Evolutionary conservation across 495 filamentous ascomycete genomes (phyloP).

Genomic region (Tetracladium marchalianum): DNA sequence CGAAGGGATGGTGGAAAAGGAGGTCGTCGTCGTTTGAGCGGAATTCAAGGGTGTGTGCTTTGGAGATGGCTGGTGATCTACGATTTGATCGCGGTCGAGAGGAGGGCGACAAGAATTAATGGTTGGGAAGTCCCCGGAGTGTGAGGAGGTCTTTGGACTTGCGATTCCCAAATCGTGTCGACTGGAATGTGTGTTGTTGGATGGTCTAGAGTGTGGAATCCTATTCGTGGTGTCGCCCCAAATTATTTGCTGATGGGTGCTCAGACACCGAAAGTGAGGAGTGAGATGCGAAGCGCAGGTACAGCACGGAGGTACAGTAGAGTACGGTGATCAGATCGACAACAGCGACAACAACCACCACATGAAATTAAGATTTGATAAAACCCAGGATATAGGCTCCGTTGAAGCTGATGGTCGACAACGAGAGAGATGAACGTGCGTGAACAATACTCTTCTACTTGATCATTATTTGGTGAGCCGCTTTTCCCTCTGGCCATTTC

Average conservation of each 20-base stretch:
- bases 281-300: too few relatives aligned
- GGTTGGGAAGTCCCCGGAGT: conserved; percentile 16
- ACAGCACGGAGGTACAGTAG: too few relatives aligned
- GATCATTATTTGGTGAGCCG: too few relatives aligned
- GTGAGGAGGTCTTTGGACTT: conserved; percentile 19
- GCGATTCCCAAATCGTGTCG: conserved; percentile 20
- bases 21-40: conserved; percentile 12
- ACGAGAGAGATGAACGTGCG: too few relatives aligned
- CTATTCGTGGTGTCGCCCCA: conserved; percentile 11
- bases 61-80: conserved; percentile 23
- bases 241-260: conserved; percentile 17
- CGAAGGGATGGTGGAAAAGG: conserved; percentile 3
- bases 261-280: too few relatives aligned
- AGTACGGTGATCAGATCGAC: too few relatives aligned
- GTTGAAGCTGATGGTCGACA: too few relatives aligned
- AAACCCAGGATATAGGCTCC: too few relatives aligned
- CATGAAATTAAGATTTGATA: too few relatives aligned
- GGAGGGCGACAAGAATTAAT: conserved; percentile 8
- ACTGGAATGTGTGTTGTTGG: conserved; percentile 17
- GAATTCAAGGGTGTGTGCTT: not conserved
- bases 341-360: too few relatives aligned
- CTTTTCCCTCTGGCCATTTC: too few relatives aligned
- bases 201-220: conserved; percentile 8
- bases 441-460: too few relatives aligned
- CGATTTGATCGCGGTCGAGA: conserved; percentile 19